A percentile compares a stretch with the other conserved stretches of the same genome.
These are phyloP conservation scores for Pichia sp. DNA, from an alignment of 1,139 yeast genomes.

Conservation along the genomic window DNA sequence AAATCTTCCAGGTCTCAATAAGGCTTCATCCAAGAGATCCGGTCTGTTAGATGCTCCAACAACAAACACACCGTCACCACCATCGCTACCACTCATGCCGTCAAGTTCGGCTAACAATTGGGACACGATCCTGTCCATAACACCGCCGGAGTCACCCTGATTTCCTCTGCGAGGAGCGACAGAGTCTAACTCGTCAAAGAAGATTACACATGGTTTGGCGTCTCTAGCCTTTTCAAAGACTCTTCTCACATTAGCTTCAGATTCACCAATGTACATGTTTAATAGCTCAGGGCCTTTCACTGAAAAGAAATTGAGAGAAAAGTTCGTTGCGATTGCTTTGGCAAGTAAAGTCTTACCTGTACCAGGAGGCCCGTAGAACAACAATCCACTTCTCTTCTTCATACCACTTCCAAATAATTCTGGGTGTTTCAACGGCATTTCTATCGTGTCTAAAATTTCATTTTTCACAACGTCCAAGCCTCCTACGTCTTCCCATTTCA, in stretches of 20 bases:
- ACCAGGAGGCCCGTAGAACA: constrained; percentile 97
- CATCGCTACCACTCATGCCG: constrained; percentile 80
- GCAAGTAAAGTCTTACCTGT: constrained; percentile 95
- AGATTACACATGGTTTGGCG: constrained; percentile 95
- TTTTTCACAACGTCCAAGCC: constrained; percentile 86
- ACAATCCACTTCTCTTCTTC: constrained; percentile 88
- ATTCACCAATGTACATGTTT: constrained; percentile 97
- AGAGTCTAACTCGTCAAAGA: constrained; percentile 94
- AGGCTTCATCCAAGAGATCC: constrained; percentile 87
- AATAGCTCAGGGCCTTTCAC: constrained; percentile 94
- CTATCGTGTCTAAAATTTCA: constrained; percentile 91
- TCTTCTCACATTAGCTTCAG: constrained; percentile 92
- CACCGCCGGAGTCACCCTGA: constrained; percentile 98
- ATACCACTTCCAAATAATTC: constrained; percentile 83
- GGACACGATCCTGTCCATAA: constrained; percentile 96
- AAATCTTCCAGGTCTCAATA: constrained; percentile 91
- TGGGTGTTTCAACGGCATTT: constrained; percentile 91
- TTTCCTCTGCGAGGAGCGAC: constrained; percentile 98
- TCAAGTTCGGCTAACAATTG: constrained; percentile 91
- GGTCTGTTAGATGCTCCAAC: constrained; percentile 98
- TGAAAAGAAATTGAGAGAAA: constrained; percentile 87
- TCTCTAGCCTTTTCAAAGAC: constrained; percentile 93
- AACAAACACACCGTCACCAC: constrained; percentile 82
- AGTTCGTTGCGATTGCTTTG: constrained; percentile 93
- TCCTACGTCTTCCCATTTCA: constrained; percentile 93